A percentile compares a stretch with the other conserved stretches of the same genome.
Conservation (phyloP, 202 grass and related monocot genomes). For the Cymbopogon flexuosus region DNA sequence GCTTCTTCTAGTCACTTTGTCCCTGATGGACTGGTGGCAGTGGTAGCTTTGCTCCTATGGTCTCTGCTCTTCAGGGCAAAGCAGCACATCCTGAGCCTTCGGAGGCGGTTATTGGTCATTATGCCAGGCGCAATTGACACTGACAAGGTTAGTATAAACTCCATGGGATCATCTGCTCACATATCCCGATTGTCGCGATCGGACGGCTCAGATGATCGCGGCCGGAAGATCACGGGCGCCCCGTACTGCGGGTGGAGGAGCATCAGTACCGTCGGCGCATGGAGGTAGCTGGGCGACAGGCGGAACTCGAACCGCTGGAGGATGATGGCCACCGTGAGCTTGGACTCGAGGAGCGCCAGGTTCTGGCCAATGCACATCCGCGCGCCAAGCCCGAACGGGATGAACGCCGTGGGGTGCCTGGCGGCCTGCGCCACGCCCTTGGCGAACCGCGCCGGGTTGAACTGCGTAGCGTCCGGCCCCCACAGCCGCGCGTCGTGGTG, state of each 20-base stretch:
- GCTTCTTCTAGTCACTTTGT: conserved; percentile 23
- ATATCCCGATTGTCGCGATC: background rate
- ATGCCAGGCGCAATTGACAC: conserved; percentile 36
- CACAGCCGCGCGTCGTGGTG: conserved; percentile 84
- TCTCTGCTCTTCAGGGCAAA: conserved; percentile 18
- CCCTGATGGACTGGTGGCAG: background rate
- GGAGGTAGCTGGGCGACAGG: conserved; percentile 77
- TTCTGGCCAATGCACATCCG: conserved; percentile 99
- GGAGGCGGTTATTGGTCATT: conserved; percentile 42
- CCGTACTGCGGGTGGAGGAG: conserved; percentile 97
- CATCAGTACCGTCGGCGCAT: conserved; percentile 94
- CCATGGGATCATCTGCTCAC: background rate
- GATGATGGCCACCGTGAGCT: conserved; percentile 79
- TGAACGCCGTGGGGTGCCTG: conserved; percentile 74
- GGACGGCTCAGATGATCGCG: conserved; percentile 31
- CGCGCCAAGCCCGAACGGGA: conserved; percentile 85
- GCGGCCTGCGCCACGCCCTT: conserved; percentile 58
- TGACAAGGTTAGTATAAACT: conserved; percentile 35
- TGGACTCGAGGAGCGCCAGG: conserved; percentile 83
- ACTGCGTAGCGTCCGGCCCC: conserved; percentile 76
- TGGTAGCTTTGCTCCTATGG: conserved; percentile 6
- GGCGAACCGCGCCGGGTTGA: conserved; percentile 81
- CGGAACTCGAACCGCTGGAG: conserved; percentile 85
- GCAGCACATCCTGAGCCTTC: conserved; percentile 27
- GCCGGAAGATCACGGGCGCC: conserved; percentile 72